Evolutionary conservation across 129 eudicot species (phyloP), one percentile per base, ranked within the genome.

Genomic region (Lactuca saligna): DNA sequence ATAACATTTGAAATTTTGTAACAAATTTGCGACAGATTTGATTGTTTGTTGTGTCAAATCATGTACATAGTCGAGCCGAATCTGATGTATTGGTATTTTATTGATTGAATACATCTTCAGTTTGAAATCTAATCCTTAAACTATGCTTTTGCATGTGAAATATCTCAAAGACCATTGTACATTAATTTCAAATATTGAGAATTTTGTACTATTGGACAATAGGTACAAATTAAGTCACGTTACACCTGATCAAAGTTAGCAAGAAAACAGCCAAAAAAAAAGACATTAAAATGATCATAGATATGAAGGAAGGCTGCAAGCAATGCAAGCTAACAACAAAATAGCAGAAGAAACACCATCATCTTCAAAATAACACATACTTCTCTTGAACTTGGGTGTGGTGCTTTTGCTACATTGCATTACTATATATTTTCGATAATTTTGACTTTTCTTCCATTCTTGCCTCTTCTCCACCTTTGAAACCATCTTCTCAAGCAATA

Each of bases 341-440:
- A 91, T 87, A 44, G 97, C 97, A 2, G 90, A 76, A 6, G 91
- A 87, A 68, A 82, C 60, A 17, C 84, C 97, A 72, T 90, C 97
- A 56, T 83, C 90, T 77, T 87, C 82, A 57, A 87, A 82, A 79
- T 68, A 68, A 10, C 82, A 87, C 31, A 50, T 79, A 57, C 95
- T 91, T 68, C 80, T 85, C 86, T 91, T 91, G 83, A 91, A 91
- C 81, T 85, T 81, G 42, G 58, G 81, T 11, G 32, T 75, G 81
- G 85, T 91, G 56, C 89, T 89, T 85, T 87, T 91, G 82, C 85
- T 87, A 73, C 88, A 83, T 72, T 81, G 83, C 57, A 65, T 79
- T 62, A 79, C 61, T 42, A 71, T 39, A 57, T 74, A 78, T 69
- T 58, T 70, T n/a, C 67, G 82, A 61, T 69, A 69, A 15, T 10